Base-by-base conservation (phyloP, 23 red algal genomes). In the Gracilaria caudata region DNA sequence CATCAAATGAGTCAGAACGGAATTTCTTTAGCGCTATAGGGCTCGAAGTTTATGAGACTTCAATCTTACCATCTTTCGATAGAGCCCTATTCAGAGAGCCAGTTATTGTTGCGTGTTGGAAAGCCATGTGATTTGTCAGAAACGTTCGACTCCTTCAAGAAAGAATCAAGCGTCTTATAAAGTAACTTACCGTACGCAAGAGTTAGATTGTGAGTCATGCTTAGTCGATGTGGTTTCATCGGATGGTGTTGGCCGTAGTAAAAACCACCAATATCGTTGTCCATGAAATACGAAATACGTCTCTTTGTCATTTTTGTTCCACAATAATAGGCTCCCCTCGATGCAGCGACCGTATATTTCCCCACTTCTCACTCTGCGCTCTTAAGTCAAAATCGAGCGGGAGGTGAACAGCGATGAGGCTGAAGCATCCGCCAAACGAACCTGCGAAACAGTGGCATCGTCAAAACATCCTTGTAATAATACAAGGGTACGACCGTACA, bases 181-280 rank as follows among this genome's bases (percentile, higher is more conserved):
- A 4, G 35, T 2, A 54, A 98, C 87, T 73, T 78, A 87, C 96
- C 96, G 49, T 98, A 98, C 35, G 96, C 91, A 4, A 95, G 84
- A 58, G 73, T 87, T 29, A 98, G 49, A 56, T 94, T 95, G 90
- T 98, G 92, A 34, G 93, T 94, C 84, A 98, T 98, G 77, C 85
- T 86, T 58, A 98, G 57, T 51, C 96, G 78, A 65, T 94, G 92
- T 44, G 96, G 96, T 75, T 98, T 98, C 96, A 98, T 98, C 3
- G 96, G 96, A 57, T 98, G 96, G 57, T 95, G 85, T 70, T 98
- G 96, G 25, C 92, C 93, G 41, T 98, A 98, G 80, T 98, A 98
- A 71, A 93, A 95, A 68, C 93, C 93, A n/a, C 96, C 96, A 23
- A 98, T 88, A 68, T 98, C 92, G 55, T 79, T 89, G 89, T 97